Evolutionary conservation across 2,329 filamentous ascomycete genomes (phyloP), one percentile per base, ranked within the genome.

Genomic region (Amphichorda felina): DNA sequence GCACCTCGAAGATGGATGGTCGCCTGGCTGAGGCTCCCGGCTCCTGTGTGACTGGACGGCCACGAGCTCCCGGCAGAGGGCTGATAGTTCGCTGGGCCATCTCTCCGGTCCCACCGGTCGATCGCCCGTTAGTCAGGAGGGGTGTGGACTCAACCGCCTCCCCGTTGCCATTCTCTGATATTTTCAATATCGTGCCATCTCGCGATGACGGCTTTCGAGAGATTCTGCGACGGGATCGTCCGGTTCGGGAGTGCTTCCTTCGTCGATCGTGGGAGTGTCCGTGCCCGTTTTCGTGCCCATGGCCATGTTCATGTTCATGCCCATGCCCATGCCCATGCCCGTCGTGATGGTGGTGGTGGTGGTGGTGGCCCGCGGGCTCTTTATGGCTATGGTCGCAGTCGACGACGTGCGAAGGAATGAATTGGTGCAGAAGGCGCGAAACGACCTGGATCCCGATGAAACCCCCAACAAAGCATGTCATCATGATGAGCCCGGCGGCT

Each of bases 351-450:
- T 27, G 27, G 16, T 34, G 9, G 29, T 45, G 41, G 16, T 35
- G 38, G 25, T 56, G 50, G 13, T 54, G 54, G 18, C 41, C 41
- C 4, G 48, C 59, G 15, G n/a, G n/a, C n/a, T 77, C 77, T 10
- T 73, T 67, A 48, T 88, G 82, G 30, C 68, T 72, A 49, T 87
- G 82, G 42, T 85, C 81, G 56, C 84, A 91, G 50, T 84, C 81
- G 37, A 88, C 82, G 5, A 87, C 78, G 45, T 86, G 80, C 14
- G 82, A 83, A 6, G 84, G 83, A 50, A 88, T 77, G 45, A 77
- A 75, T 25, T 70, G 72, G 50, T 91, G 84, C 38, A 88, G 61
- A 18, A 86, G 53, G 34, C 81, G 70, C 8, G 83, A 88, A 17
- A 88, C 53, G 33, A 76, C 56, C 48, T 87, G 82, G 38, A 89